Base-by-base conservation (phyloP, 495 filamentous ascomycete species). In the Tetracladium setigerum region DNA sequence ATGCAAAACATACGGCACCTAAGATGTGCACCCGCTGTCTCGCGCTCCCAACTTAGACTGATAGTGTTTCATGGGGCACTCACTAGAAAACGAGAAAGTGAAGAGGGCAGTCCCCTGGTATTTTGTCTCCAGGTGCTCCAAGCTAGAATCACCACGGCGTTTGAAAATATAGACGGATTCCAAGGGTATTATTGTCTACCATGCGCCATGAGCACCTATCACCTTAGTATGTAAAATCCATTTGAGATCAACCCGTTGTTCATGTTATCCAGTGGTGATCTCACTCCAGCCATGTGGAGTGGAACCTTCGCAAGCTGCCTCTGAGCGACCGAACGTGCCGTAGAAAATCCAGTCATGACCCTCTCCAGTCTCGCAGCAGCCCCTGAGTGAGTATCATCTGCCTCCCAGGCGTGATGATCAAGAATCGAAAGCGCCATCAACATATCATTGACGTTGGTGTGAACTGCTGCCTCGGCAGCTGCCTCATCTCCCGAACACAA, bases 241-340 rank as follows among this genome's bases (percentile, higher is more conserved):
- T 50, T 53, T 38, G 22, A 34, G 19, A 47, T 37, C 5, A n/a
- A 12, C 32, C 44, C 53, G 9, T 83, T 79, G 58, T 62, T 68
- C 27, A 62, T 58, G 40, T 63, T 65, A 16, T 70, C 78, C n/a
- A 62, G 60, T 4, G 62, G 59, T 10, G 67, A 72, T 27, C 82
- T 67, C 38, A 84, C 68, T 0, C 81, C 81, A 5, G 75, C 54
- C 38, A 64, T 56, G 54, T 83, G 72, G 30, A 83, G 50, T 3
- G 76, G 76, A 1, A 81, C 61, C 41, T 67, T 69, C 40, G 77
- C 74, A 13, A 78, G 59, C 44, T 67, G 67, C 43, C 58, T 69
- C 60, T 79, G 74, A 1, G 71, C 67, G 1, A 64, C 65, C 9
- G 61, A 53, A 30, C 67, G 55, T 0, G 66, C 55, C 36, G 66